Evolutionary conservation across 1,139 yeast species (phyloP), one percentile per base, ranked within the genome.

Genomic region (Pneumocystis canis): DNA sequence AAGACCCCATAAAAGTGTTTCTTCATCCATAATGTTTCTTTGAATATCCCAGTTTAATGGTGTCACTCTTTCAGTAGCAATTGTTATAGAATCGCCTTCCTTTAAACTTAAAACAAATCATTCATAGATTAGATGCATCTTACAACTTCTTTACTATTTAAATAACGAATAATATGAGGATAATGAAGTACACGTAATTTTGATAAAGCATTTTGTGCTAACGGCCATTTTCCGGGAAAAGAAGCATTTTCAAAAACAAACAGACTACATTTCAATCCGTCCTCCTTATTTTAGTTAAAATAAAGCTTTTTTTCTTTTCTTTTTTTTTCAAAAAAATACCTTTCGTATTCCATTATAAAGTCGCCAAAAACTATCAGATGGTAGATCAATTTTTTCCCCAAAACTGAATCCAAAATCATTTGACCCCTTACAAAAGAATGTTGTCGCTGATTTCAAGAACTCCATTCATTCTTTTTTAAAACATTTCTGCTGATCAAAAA

Each of bases 31-130:
- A 6, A 60, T 54, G 5, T 59, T 63, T 31, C 60, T 65, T 61
- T 63, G 39, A 63, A 64, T 35, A 53, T 39, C 20, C 58, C 65
- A 28, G 32, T 71, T 39, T 73, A 89, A 76, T 0, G 95, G 94
- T n/a, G 71, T 70, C 1, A 86, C 89, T 16, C 82, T 79, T 72
- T 92, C 98, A 0, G 96, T 86, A 9, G 89, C 79, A 33, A 90
- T 78, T 68, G 85, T 84, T n/a, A 87, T 74, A 59, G 73, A 74
- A 30, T 78, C 75, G 60, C 84, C 88, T 57, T 80, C 79, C 71
- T 86, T 76, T 16, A 72, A 30, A 41, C 40, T 60, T 5, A 16
- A 60, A 32, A 14, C 7, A 6, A 37, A 20, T 9, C 16, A 9
- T 5, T 9, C 31, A 11, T 3, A 2, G 2, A 47, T 6, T 7